Evolutionary conservation across 1,139 yeast species (phyloP).

Genomic region (Meyerozyma athensensis): DNA sequence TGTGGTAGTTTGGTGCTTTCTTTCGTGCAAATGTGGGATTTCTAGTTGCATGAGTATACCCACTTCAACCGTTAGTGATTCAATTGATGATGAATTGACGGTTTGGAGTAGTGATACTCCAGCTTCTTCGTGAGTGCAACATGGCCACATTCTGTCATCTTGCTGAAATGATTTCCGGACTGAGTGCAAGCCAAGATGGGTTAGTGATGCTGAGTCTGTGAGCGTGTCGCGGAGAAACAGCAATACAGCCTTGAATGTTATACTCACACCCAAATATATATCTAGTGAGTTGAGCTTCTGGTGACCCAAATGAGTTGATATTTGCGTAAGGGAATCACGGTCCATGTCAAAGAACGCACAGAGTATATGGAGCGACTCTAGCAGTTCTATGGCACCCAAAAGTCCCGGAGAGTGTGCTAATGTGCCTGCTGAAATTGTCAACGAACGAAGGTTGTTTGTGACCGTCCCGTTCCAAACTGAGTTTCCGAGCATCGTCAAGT

Average conservation of each 20-base stretch:
- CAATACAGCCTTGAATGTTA: too few species aligned
- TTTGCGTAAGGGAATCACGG: constrained; percentile 4
- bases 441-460: constrained; percentile 8
- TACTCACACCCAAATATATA: constrained; percentile 20
- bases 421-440: constrained; percentile 20
- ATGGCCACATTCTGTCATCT: background rate
- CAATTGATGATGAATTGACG: background rate
- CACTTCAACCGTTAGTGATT: background rate
- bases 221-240: too few species aligned
- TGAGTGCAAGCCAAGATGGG: background rate
- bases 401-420: constrained; percentile 8
- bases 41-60: background rate
- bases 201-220: background rate
- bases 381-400: constrained; percentile 6
- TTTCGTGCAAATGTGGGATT: background rate
- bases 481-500: background rate
- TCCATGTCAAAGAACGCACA: constrained; percentile 21
- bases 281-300: constrained; percentile 15
- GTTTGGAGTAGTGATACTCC: background rate
- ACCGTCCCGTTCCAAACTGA: background rate
- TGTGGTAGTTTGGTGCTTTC: background rate
- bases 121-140: background rate
- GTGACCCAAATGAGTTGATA: constrained; percentile 3
- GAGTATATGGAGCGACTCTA: constrained; percentile 23
- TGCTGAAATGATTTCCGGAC: background rate